A percentile compares a stretch with the other conserved stretches of the same genome.
These are phyloP conservation scores for Yarrowia alimentaria DNA, from an alignment of 805 yeast genomes.

Conservation along the genomic window DNA sequence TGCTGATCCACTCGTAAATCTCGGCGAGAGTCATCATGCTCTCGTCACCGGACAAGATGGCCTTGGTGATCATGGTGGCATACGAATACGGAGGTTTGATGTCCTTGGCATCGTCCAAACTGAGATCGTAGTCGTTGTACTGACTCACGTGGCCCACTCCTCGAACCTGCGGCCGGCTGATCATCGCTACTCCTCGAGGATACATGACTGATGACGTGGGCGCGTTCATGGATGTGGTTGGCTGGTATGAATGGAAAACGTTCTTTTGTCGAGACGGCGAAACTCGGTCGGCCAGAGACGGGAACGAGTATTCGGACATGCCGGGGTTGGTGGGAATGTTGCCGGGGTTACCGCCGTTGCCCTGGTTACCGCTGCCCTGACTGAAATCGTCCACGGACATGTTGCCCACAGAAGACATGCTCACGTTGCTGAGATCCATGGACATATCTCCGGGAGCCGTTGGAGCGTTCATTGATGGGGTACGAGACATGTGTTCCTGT, in stretches of 20 bases:
- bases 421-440: too few species aligned
- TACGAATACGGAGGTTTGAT: slow-evolving; percentile 96
- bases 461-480: slow-evolving; percentile 8
- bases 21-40: slow-evolving; percentile 88
- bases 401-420: too few species aligned
- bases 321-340: background rate
- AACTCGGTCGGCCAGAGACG: slow-evolving; percentile 15
- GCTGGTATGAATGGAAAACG: slow-evolving; percentile 4
- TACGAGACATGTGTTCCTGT: too few species aligned
- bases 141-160: slow-evolving; percentile 35
- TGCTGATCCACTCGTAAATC: slow-evolving; percentile 85
- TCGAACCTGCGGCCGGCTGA: slow-evolving; percentile 44
- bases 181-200: slow-evolving; percentile 46
- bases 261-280: slow-evolving; percentile 4
- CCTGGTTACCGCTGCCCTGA: slow-evolving; percentile 1
- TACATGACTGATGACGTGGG: too few species aligned
- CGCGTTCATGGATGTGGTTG: too few species aligned
- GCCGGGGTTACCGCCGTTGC: background rate
- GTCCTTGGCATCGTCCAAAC: slow-evolving; percentile 87
- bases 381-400: slow-evolving; percentile 20
- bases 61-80: slow-evolving; percentile 98
- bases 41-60: slow-evolving; percentile 82
- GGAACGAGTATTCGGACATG: background rate
- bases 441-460: slow-evolving; percentile 19
- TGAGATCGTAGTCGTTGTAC: slow-evolving; percentile 47